phyloP scores from a whole-genome alignment of 1,284 basidiomycete species.

The Lignosus rhinocerotis region DNA sequence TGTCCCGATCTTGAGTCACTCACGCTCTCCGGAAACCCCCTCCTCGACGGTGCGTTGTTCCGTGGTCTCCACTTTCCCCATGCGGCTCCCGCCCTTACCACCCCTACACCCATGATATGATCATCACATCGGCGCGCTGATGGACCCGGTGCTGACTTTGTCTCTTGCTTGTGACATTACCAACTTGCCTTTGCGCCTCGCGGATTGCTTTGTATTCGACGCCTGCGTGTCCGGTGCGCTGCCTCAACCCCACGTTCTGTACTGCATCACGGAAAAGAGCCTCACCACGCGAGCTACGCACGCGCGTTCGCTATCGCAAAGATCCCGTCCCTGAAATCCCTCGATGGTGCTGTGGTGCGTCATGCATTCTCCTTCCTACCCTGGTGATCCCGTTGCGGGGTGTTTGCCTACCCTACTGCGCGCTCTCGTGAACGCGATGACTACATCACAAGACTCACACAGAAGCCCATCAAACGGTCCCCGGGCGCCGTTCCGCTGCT shows the following conservation, averaged over 20 bases:
- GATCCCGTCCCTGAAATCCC: slow-evolving; percentile 57
- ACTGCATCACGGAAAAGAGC: slow-evolving; percentile 33
- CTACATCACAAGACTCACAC: background rate
- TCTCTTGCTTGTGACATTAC: background rate
- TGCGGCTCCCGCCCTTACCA: background rate
- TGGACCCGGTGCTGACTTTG: background rate
- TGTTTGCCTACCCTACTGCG: background rate
- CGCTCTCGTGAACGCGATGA: background rate
- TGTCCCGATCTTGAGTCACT: slow-evolving; percentile 62
- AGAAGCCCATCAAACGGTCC: background rate
- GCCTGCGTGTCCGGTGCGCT: slow-evolving; percentile 2
- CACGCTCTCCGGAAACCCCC: slow-evolving; percentile 60
- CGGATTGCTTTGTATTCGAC: background rate
- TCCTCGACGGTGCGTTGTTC: slow-evolving; percentile 50
- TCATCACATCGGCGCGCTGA: background rate
- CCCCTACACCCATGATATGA: background rate
- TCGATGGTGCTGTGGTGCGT: slow-evolving; percentile 73
- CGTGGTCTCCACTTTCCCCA: background rate
- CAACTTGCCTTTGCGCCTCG: background rate
- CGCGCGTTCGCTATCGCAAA: slow-evolving; percentile 74
- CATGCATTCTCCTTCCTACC: slow-evolving; percentile 3
- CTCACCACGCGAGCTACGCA: slow-evolving; percentile 44
- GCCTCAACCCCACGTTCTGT: background rate
- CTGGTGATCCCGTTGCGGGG: background rate
- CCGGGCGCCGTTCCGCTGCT: background rate